phyloP scores from a whole-genome alignment of 1,284 basidiomycete genomes.

The Boletus smithii region DNA sequence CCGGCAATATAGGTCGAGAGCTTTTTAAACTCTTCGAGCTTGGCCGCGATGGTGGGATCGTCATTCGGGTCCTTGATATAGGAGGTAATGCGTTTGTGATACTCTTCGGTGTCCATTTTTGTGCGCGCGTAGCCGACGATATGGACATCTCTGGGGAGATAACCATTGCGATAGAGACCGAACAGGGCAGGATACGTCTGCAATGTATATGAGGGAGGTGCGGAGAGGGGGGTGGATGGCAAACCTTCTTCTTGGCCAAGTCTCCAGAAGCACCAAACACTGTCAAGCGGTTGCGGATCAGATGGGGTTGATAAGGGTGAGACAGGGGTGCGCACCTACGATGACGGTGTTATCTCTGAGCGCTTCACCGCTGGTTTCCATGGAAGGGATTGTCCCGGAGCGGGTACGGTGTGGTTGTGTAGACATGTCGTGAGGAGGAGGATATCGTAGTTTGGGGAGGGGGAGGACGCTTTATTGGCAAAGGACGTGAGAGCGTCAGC shows the following conservation, averaged over 20 bases:
- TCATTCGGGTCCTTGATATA: conserved; percentile 80
- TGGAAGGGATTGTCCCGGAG: conserved; percentile 81
- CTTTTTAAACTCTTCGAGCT: conserved; percentile 80
- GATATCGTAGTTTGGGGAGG: neutral
- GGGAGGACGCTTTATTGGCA: conserved; percentile 23
- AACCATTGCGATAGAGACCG: conserved; percentile 76
- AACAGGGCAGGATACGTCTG: conserved; percentile 95
- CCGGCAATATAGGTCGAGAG: conserved; percentile 81
- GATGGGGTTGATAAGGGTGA: conserved; percentile 11
- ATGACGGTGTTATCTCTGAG: conserved; percentile 87
- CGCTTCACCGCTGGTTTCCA: conserved; percentile 69
- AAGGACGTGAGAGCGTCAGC: conserved; percentile 32
- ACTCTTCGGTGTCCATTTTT: conserved; percentile 88
- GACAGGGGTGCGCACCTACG: conserved; percentile 57
- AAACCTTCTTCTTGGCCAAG: conserved; percentile 97
- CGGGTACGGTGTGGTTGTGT: conserved; percentile 46
- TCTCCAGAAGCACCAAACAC: conserved; percentile 97
- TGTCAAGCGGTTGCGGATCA: conserved; percentile 38
- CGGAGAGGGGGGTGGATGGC: conserved; percentile 12
- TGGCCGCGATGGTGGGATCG: conserved; percentile 51
- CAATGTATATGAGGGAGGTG: conserved; percentile 13
- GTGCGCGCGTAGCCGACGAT: conserved; percentile 95
- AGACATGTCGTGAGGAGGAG: conserved; percentile 36
- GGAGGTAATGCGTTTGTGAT: conserved; percentile 76
- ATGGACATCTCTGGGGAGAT: conserved; percentile 79